These are phyloP conservation scores for Fusarium devonianum DNA, from an alignment of 2,329 filamentous ascomycete species.

Conservation along the genomic window DNA sequence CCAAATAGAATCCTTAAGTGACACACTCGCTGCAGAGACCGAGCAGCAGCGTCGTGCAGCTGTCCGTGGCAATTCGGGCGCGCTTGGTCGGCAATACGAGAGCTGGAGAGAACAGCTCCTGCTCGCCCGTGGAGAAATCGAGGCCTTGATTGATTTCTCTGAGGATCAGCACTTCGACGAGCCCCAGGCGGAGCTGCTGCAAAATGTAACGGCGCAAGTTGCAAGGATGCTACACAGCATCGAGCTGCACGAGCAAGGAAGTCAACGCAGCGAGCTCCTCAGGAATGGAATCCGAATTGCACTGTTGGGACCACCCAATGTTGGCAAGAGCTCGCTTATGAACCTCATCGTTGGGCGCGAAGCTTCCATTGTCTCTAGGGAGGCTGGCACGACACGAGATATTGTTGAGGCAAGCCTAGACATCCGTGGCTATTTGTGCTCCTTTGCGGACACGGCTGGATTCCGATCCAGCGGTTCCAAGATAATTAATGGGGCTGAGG, in stretches of 20 bases:
- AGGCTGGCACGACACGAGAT: slow-evolving; percentile 93
- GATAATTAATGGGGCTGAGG: slow-evolving; percentile 15
- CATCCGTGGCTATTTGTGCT: slow-evolving; percentile 86
- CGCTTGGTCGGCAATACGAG: slow-evolving; percentile 79
- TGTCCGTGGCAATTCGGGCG: slow-evolving; percentile 76
- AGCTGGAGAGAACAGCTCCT: slow-evolving; percentile 79
- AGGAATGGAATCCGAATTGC: slow-evolving; percentile 86
- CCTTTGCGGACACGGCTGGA: slow-evolving; percentile 95
- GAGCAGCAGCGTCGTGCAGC: slow-evolving; percentile 92
- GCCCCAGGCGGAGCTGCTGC: slow-evolving; percentile 74
- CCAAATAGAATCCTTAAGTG: slow-evolving; percentile 75
- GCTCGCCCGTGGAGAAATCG: slow-evolving; percentile 85
- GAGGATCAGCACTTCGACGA: slow-evolving; percentile 98
- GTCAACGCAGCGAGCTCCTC: slow-evolving; percentile 82
- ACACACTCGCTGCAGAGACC: slow-evolving; percentile 74
- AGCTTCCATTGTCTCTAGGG: slow-evolving; percentile 91
- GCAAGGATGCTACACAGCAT: slow-evolving; percentile 68
- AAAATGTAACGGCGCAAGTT: slow-evolving; percentile 73
- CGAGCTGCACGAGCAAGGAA: slow-evolving; percentile 74
- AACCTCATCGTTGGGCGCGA: slow-evolving; percentile 90
- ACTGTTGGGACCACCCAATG: slow-evolving; percentile 89
- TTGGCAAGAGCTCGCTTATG: slow-evolving; percentile 91
- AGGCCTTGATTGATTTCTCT: slow-evolving; percentile 95
- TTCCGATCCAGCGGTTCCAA: slow-evolving; percentile 62
- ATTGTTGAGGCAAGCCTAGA: slow-evolving; percentile 92